Evolutionary conservation across 2,329 filamentous ascomycete species (phyloP), one percentile per base, ranked within the genome.

Genomic region (Penicillium sp.): DNA sequence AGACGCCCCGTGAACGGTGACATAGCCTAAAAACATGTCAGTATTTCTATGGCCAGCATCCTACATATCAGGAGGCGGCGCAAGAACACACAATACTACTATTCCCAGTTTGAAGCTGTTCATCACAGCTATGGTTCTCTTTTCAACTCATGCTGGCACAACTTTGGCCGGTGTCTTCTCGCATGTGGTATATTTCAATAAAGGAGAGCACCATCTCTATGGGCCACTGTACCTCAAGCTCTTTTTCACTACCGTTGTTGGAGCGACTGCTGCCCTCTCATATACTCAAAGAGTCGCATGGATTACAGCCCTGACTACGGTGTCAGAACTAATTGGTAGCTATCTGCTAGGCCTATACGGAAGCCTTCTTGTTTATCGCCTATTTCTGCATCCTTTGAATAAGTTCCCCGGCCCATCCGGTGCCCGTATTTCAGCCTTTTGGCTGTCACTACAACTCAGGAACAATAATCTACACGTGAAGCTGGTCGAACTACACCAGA

Each of bases 351-450:
- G 65, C 1, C 21, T 66, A 11, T 65, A 65, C 21, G 26, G 30
- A 23, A 65, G 61, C 26, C 29, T 66, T 11, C 23, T 64, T 29
- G 21, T 65, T 15, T 65, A 66, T 35, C 60, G 64, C 5, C 1
- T 55, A 15, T 45, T 66, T 2, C 35, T 65, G 9, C 64, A 65
- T 50, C 74, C 31, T 64, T 35, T 66, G 2, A 23, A n/a, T 21
- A 45, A 26, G 13, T 63, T 65, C 38, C 66, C 62, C 2, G 70
- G 70, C 8, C 78, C 78, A 3, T 68, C 69, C 29, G 62, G 58
- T 15, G 74, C 75, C 13, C 73, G 75, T 17, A 15, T 80, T 6
- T 71, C 72, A 1, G 69, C 64, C 17, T 56, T 80, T 21, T 79
- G 58, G 55, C 48, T 53, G 17, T 21, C 61, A 8, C 17, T 35